Evolutionary conservation across 2,329 filamentous ascomycete species (phyloP), one percentile per base, ranked within the genome.

Genomic region (Colletotrichum paranaense): DNA sequence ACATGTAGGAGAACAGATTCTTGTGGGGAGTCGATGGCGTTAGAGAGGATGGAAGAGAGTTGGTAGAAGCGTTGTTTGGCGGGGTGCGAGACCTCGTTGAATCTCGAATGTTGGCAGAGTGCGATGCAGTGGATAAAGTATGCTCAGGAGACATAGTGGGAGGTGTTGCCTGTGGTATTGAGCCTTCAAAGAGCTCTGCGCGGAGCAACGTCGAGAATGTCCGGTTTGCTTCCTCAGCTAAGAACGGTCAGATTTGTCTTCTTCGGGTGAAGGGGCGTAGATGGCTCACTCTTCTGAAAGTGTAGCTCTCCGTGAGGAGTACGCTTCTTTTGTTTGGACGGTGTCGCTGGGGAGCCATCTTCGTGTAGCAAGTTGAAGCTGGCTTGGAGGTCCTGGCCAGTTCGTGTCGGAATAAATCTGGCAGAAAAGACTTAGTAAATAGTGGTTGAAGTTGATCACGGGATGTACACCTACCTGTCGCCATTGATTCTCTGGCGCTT

Each of bases 11-110:
- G 81, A 99, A 98, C 52, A 99, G 90, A 77, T 99, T 99, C 85
- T 98, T 98, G 83, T 98, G 95, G 11, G 97, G 97, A 4, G 97
- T 99, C 1, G 96, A 97, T 0, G 97, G 97, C 0, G 96, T 98
- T 72, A 97, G 88, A 69, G 91, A 92, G 1, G 93, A 90, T 12
- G 94, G 92, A n/a, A 95, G 83, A 28, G 90, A 87, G 14, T 91
- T 86, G 16, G 88, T 85, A 16, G 91, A 86, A 22, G 84, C 82
- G 77, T 92, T 91, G 72, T 89, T 91, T 30, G 95, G 95, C 58
- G 95, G 95, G 6, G 96, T 98, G 76, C 93, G 92, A 62, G 94
- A 93, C 79, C 94, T 89, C 63, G 91, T 93, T 63, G 92, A 90
- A 80, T 94, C 91, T 76, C 90, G 81, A n/a, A 81, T 75, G 75